These are phyloP conservation scores for Alternaria metachromatica DNA, from an alignment of 2,329 filamentous ascomycete genomes.

Conservation along the genomic window DNA sequence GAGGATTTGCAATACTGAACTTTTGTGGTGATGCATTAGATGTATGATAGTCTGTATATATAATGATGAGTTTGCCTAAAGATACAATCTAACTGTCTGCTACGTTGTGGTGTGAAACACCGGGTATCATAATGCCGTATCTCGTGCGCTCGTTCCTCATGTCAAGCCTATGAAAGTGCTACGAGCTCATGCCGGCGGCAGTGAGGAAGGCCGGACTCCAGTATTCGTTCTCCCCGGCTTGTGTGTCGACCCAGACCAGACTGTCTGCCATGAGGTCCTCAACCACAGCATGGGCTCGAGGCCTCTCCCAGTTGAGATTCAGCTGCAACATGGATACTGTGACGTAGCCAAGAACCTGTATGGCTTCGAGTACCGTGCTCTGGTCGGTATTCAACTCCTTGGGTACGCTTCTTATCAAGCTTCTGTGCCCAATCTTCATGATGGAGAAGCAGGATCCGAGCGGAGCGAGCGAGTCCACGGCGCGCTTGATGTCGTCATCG, in stretches of 20 bases:
- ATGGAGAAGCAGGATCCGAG: slow-evolving; percentile 88
- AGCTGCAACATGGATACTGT: slow-evolving; percentile 86
- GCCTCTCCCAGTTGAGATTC: slow-evolving; percentile 85
- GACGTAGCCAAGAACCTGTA: slow-evolving; percentile 87
- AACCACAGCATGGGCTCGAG: slow-evolving; percentile 85
- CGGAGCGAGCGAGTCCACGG: slow-evolving; percentile 84
- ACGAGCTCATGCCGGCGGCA: slow-evolving; percentile 10
- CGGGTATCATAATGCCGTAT: slow-evolving; percentile 22
- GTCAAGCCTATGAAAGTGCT: background rate
- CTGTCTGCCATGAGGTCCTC: slow-evolving; percentile 89
- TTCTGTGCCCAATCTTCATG: slow-evolving; percentile 79
- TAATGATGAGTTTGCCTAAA: background rate
- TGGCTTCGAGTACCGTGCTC: slow-evolving; percentile 87
- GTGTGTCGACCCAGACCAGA: slow-evolving; percentile 91
- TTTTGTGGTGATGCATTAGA: slow-evolving; percentile 53
- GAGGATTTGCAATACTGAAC: slow-evolving; percentile 54
- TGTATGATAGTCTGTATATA: background rate
- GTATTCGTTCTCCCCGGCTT: slow-evolving; percentile 87
- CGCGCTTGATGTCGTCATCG: slow-evolving; percentile 91
- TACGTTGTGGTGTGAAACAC: slow-evolving; percentile 3
- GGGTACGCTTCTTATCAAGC: slow-evolving; percentile 90
- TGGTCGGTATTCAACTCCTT: slow-evolving; percentile 96
- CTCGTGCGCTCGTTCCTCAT: background rate
- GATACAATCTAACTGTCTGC: background rate
- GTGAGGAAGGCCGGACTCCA: slow-evolving; percentile 82